Evolutionary conservation across 805 yeast species (phyloP).

Genomic region (Candida insectalens): DNA sequence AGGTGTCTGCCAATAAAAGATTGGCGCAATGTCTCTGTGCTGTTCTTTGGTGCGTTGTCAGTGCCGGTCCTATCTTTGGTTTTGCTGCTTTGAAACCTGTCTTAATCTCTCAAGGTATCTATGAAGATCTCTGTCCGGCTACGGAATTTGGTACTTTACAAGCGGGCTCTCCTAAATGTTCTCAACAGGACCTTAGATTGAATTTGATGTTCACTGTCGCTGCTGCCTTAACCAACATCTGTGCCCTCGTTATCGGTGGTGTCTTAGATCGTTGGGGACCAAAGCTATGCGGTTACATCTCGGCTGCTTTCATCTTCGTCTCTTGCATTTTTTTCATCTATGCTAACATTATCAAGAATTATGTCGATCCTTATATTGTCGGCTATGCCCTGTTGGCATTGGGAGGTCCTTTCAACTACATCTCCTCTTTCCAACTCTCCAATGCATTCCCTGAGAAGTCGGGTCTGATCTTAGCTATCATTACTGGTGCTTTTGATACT

Average conservation of each 20-base stretch:
- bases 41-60: conserved; percentile 42
- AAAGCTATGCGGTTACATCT: conserved; percentile 41
- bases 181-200: conserved; percentile 42
- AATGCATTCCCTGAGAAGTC: conserved; percentile 45
- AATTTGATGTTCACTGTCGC: conserved; percentile 52
- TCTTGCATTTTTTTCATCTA: conserved; percentile 38
- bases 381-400: conserved; percentile 46
- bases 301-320: conserved; percentile 34
- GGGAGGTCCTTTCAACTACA: conserved; percentile 50
- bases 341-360: conserved; percentile 13
- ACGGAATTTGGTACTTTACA: conserved; percentile 1
- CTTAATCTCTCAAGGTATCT: conserved; percentile 37
- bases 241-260: conserved; percentile 42
- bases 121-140: conserved; percentile 29
- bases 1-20: conserved; percentile 21
- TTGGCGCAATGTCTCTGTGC: conserved; percentile 38
- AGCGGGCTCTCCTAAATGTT: conserved; percentile 29
- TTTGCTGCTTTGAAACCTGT: conserved; percentile 52
- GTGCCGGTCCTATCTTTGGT: conserved; percentile 52
- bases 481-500: conserved; percentile 53
- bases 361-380: conserved; percentile 39
- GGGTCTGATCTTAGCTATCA: conserved; percentile 41
- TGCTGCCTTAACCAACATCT: conserved; percentile 45
- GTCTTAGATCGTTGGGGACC: conserved; percentile 44
- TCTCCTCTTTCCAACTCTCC: conserved; percentile 47